Base-by-base conservation (phyloP, 148 eudicot genomes). In the Rhododendron molle region DNA sequence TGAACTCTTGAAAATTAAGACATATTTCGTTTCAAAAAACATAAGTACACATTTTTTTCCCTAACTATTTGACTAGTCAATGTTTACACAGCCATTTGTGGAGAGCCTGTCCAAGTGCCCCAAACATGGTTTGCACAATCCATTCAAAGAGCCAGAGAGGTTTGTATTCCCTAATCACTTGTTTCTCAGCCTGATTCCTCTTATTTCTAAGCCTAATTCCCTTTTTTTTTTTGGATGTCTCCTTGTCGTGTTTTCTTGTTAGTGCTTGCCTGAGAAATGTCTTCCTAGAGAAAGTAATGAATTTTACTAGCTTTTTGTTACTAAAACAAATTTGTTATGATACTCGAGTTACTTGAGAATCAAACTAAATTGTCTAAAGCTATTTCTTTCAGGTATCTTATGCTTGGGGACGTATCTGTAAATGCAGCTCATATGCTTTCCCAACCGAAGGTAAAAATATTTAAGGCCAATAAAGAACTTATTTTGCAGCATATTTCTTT, bases 91-190 rank as follows among this genome's bases (percentile, higher is more conserved):
- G 99, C 99, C 98, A 82, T 97, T 95, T 90, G 98, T 95, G 84
- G 96, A 97, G 84, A 97, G 98, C 96, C 91, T 97, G 88, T 89
- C 98, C 77, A 87, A 86, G 78, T 97, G 99, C 88, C 98, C 99
- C 30, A 97, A 97, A 88, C 98, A 97, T 89, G 99, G 99, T 84
- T 89, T 97, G 46, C 99, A 97, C 83, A 97, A 97, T 85, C 98
- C 99, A 38, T 97, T 97, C 85, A 97, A 97, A 88, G 87, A 94
- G 74, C 99, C 99, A 49, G 99, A 97, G 86, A 95, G 99, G 99
- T 97, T 83, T 54, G 88, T 62, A 46, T 85, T 86, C 20, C 60
- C 54, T 76, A 44, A 30, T 81, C 85, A 14, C 71, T 67, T 32
- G 82, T 6, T 78, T 74, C 49, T 71, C 18, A 78, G 52, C 54